Evolutionary conservation across 768 basidiomycete genomes (phyloP), one percentile per base, ranked within the genome.

Genomic region (Lactarius sp.): DNA sequence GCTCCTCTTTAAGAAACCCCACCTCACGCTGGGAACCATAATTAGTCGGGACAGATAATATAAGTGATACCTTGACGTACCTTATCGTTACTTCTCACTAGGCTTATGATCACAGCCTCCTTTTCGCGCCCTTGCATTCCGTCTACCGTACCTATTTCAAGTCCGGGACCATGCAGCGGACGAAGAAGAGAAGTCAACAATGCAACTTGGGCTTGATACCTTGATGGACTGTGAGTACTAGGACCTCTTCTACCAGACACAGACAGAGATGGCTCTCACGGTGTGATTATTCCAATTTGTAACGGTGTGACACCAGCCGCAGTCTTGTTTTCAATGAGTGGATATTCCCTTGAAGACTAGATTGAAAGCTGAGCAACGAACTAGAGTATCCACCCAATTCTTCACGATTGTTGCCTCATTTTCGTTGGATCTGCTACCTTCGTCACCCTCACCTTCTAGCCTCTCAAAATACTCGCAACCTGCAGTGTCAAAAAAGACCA

Each of bases 101-200:
- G 82, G 68, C 85, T 92, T 58, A 99, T 90, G 27, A 98, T 84
- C 44, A 98, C 85, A 0, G 94, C 94, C 59, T 98, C 93, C 68
- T 93, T 93, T 73, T 99, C 96, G 54, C 97, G 84, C 0, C 96
- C 96, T 77, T 99, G 97, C 87, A 98, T 91, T 0, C 94, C 94
- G 71, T 98, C 97, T 1, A 98, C 94, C 0, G 90, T 92, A 1
- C 95, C 97, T 50, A 97, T 92, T 68, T 98, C 94, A 0, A 98
- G 80, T 31, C 77, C 77, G 0, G 78, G 73, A 0, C 88, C 89
- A 69, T 90, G 81, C n/a, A 77, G 72, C 0, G 88, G 85, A 27
- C 88, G 84, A 20, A 99, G 77, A 49, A 93, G 76, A 0, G 88
- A 85, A 0, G 91, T 83, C 44, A 98, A 78, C 1, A 94, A 80